Evolutionary conservation across 2,329 filamentous ascomycete species (phyloP).

Genomic region (Stagonosporopsis chrysanthemi): DNA sequence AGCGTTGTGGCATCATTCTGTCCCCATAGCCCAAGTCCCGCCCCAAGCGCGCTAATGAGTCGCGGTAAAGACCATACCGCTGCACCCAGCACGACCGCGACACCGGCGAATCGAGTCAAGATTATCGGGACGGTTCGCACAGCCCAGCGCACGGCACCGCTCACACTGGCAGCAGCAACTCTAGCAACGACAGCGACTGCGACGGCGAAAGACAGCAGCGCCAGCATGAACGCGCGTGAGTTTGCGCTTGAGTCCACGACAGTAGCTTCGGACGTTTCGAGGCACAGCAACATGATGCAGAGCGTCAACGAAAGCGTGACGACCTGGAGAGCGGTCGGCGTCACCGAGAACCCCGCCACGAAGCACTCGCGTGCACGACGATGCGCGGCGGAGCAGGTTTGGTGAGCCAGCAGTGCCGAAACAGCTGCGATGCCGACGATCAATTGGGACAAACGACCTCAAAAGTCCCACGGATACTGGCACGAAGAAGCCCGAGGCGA

Average conservation of each 20-base stretch:
- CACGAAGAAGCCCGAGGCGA: not conserved
- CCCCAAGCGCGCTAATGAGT: not conserved
- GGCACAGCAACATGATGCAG: not conserved
- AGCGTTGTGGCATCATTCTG: too few relatives aligned
- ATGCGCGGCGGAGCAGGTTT: too few relatives aligned
- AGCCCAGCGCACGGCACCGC: not conserved
- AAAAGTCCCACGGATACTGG: slow-evolving; percentile 1
- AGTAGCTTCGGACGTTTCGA: not conserved
- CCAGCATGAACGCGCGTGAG: not conserved
- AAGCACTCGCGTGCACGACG: too few relatives aligned
- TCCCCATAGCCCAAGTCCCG: too few relatives aligned
- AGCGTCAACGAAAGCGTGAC: not conserved
- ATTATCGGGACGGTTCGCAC: not conserved
- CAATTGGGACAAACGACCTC: not conserved
- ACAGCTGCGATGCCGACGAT: not conserved
- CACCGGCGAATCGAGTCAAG: not conserved
- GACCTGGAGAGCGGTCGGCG: not conserved
- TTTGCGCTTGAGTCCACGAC: not conserved
- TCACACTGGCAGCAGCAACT: not conserved
- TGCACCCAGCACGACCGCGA: not conserved
- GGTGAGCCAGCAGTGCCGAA: too few relatives aligned
- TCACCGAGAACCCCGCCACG: not conserved
- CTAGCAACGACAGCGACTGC: not conserved
- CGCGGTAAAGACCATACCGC: too few relatives aligned
- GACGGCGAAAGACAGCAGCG: not conserved